phyloP scores from a whole-genome alignment of 306 rosid species.

The Morella rubra region DNA sequence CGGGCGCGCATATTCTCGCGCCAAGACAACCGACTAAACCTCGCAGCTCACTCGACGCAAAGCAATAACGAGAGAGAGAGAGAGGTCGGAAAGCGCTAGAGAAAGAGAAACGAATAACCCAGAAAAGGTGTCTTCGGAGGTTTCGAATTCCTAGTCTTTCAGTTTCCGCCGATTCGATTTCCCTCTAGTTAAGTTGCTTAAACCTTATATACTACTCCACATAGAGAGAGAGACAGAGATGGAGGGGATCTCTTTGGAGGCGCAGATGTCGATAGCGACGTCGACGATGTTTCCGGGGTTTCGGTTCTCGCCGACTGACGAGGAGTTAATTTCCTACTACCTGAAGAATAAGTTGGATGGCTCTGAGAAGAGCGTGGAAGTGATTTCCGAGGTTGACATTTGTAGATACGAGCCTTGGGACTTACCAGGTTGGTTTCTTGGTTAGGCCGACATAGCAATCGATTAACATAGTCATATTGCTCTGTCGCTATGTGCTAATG shows the following conservation, averaged over 20 bases:
- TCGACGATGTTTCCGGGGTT: conserved; percentile 90
- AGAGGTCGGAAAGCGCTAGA: not conserved
- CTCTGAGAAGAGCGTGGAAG: conserved; percentile 59
- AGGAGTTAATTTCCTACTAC: conserved; percentile 76
- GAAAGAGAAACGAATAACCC: conserved; percentile 3
- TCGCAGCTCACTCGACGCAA: not conserved
- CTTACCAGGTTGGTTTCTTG: conserved; percentile 56
- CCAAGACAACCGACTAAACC: not conserved
- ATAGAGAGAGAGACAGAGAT: not conserved
- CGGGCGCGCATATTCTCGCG: too few species aligned
- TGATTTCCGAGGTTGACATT: conserved; percentile 76
- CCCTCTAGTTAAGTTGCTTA: not conserved
- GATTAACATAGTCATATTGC: not conserved
- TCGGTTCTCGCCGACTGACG: conserved; percentile 91
- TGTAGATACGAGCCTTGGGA: conserved; percentile 94
- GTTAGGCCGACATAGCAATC: not conserved
- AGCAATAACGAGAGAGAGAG: not conserved
- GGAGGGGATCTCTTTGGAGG: conserved; percentile 48
- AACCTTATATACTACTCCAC: not conserved
- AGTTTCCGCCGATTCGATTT: conserved; percentile 5
- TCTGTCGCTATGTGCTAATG: not conserved
- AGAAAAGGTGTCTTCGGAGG: not conserved
- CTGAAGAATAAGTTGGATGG: conserved; percentile 70
- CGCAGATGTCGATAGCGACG: conserved; percentile 65
- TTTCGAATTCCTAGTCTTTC: not conserved